A percentile compares a stretch with the other conserved stretches of the same genome.
phyloP scores from a whole-genome alignment of 495 filamentous ascomycete species.

The Hyaloscypha finlandica region DNA sequence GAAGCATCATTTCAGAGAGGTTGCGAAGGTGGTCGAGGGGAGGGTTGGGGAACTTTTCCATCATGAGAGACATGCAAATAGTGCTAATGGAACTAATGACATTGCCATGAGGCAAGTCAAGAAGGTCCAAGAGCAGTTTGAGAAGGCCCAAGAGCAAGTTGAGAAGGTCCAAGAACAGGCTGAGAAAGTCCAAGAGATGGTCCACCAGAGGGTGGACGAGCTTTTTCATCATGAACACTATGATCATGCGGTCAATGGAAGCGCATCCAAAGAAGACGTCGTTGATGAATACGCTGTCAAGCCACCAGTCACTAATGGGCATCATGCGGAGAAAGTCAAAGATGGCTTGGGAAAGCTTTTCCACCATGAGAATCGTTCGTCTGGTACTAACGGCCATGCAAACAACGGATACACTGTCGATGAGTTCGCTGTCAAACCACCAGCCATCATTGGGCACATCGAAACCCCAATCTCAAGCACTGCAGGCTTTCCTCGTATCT shows the following conservation, averaged over 20 bases:
- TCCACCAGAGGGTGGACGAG: not conserved
- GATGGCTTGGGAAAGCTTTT: not conserved
- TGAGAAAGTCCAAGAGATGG: not conserved
- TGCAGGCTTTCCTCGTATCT: constrained; percentile 11
- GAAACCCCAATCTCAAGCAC: not conserved
- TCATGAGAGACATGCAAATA: not conserved
- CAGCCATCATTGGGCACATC: not conserved
- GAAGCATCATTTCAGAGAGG: constrained; percentile 15
- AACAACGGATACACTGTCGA: not conserved
- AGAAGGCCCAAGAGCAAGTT: not conserved
- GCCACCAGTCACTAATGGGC: too few species aligned
- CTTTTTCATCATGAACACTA: too few species aligned
- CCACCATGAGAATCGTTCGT: not conserved
- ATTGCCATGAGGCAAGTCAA: not conserved
- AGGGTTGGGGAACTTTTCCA: not conserved
- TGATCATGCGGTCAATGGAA: too few species aligned
- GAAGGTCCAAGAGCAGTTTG: not conserved
- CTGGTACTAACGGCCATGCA: not conserved
- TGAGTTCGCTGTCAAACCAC: not conserved
- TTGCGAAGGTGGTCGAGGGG: constrained; percentile 3
- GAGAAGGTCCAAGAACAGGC: not conserved
- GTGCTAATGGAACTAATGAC: not conserved
- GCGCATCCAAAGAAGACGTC: too few species aligned
- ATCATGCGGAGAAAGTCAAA: not conserved
- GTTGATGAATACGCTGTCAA: too few species aligned